Evolutionary conservation across 805 yeast species (phyloP).

Genomic region (Candida loeiensis): DNA sequence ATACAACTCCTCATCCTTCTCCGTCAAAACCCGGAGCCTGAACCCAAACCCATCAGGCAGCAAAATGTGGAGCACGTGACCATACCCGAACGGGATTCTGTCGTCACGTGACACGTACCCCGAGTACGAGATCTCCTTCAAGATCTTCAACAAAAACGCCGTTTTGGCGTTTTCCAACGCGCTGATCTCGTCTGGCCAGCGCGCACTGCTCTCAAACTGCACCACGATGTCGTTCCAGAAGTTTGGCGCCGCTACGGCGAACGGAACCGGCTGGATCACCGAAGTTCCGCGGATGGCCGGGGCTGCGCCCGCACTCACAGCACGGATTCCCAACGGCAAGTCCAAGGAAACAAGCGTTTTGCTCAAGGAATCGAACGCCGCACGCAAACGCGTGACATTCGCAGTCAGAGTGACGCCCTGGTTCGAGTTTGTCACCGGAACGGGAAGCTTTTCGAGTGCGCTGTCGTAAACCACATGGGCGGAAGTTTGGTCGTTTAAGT

Average conservation of each 20-base stretch:
- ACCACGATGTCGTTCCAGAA: conserved; percentile 76
- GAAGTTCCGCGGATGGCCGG: conserved; percentile 75
- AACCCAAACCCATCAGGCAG: conserved; percentile 92
- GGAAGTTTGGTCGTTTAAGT: conserved; percentile 48
- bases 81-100: conserved; percentile 60
- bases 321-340: conserved; percentile 68
- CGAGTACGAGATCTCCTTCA: conserved; percentile 49
- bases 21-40: conserved; percentile 70
- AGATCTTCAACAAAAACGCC: conserved; percentile 75
- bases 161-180: conserved; percentile 88
- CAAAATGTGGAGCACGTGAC: conserved; percentile 58
- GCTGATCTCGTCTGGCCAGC: conserved; percentile 91
- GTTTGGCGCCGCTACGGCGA: conserved; percentile 69
- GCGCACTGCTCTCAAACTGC: conserved; percentile 84
- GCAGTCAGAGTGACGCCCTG: conserved; percentile 28
- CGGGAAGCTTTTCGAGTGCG: conserved; percentile 21
- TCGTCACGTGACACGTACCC: conserved; percentile 63
- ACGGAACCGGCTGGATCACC: conserved; percentile 75
- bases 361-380: conserved; percentile 49
- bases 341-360: conserved; percentile 45
- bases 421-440: conserved; percentile 41
- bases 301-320: conserved; percentile 65
- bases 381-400: conserved; percentile 28
- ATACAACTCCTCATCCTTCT: conserved; percentile 75
- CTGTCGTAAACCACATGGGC: conserved; percentile 20